A percentile compares a stretch with the other conserved stretches of the same genome.
phyloP scores from a whole-genome alignment of 2,329 filamentous ascomycete genomes.

The Aspergillus carbonarius region DNA sequence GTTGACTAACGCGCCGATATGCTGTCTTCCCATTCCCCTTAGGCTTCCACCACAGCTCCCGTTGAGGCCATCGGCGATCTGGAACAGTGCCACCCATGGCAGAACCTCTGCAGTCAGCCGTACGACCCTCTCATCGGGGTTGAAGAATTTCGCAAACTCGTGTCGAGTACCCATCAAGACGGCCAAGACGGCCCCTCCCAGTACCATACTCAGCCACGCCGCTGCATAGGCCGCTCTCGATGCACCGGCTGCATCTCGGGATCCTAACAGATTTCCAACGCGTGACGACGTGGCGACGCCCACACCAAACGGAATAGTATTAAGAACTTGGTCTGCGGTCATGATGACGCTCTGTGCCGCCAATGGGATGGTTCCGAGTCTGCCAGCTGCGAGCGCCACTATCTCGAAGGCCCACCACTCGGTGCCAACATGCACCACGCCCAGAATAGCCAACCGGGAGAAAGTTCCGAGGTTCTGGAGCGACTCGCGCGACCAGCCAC shows the following conservation, averaged over 20 bases:
- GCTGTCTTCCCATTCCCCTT: conserved; percentile 81
- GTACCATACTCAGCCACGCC: conserved; percentile 68
- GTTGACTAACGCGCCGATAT: conserved; percentile 80
- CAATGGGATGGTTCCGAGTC: conserved; percentile 73
- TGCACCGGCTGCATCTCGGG: conserved; percentile 64
- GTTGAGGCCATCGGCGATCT: conserved; percentile 85
- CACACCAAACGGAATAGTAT: conserved; percentile 81
- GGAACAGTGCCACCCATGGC: conserved; percentile 84
- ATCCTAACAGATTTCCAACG: conserved; percentile 77
- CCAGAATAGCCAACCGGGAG: conserved; percentile 70
- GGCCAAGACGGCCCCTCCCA: conserved; percentile 66
- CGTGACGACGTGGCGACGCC: conserved; percentile 77
- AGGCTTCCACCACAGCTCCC: conserved; percentile 79
- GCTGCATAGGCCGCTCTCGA: conserved; percentile 72
- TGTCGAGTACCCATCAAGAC: conserved; percentile 69
- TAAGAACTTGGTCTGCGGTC: conserved; percentile 83
- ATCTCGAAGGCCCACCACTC: conserved; percentile 97
- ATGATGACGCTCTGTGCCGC: conserved; percentile 87
- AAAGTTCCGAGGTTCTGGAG: conserved; percentile 70
- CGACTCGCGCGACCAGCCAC: conserved; percentile 65
- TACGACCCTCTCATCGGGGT: conserved; percentile 71
- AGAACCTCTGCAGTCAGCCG: conserved; percentile 74
- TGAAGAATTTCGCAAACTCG: conserved; percentile 76
- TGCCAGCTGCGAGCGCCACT: conserved; percentile 77
- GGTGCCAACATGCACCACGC: conserved; percentile 79